Percentiles rank a stretch among this genome's conserved stretches.
Evolutionary conservation across 768 basidiomycete species (phyloP).

Genomic region (Leccinellum luteum): DNA sequence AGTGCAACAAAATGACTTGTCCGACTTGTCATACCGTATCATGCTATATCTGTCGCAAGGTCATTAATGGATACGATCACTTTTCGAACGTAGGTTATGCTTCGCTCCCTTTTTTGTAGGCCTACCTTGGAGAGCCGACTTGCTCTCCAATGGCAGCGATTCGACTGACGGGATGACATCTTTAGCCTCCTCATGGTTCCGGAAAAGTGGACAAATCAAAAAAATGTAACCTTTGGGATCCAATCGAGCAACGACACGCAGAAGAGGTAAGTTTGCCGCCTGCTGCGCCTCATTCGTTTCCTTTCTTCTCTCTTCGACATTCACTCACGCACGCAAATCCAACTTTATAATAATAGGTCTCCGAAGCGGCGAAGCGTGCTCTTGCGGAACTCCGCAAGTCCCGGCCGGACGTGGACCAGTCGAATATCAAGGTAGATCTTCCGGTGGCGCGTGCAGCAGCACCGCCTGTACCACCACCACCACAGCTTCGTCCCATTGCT

Average conservation of each 20-base stretch:
- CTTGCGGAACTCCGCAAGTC: conserved; percentile 56
- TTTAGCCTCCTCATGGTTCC: conserved; percentile 23
- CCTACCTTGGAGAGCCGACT: neutral
- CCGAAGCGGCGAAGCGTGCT: conserved; percentile 62
- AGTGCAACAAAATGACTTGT: conserved; percentile 95
- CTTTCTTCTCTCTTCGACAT: conserved; percentile 5
- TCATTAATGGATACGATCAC: conserved; percentile 76
- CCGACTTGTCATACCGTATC: conserved; percentile 68
- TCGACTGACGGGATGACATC: conserved; percentile 7
- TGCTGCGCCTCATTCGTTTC: neutral
- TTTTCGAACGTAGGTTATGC: conserved; percentile 49
- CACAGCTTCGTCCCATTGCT: neutral
- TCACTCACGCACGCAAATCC: conserved; percentile 10
- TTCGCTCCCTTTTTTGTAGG: neutral
- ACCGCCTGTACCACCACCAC: neutral
- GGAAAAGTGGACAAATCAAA: conserved; percentile 37
- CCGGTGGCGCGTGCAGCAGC: conserved; percentile 31
- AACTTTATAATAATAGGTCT: conserved; percentile 45
- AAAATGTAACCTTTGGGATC: conserved; percentile 70
- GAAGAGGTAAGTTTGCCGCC: conserved; percentile 49
- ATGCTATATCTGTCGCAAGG: conserved; percentile 80
- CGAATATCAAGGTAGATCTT: conserved; percentile 62
- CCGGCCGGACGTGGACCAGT: conserved; percentile 62
- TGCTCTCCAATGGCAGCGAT: neutral
- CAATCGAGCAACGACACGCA: conserved; percentile 59